Percentiles rank a stretch among this genome's conserved stretches.
Conservation (phyloP, 306 rosid genomes). For the Macrotyloma uniflorum region DNA sequence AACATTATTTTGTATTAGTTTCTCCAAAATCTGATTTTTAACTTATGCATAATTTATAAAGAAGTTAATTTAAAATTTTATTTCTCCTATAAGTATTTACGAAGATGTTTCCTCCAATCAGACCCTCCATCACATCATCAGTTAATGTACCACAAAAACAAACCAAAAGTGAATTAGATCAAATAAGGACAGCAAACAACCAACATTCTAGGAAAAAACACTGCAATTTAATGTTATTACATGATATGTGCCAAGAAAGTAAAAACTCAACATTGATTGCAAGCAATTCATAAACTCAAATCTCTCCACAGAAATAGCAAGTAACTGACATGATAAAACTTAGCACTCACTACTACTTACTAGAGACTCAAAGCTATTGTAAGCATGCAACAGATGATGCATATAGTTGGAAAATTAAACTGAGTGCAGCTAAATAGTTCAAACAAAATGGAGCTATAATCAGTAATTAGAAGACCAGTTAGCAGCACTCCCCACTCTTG, state of each 20-base stretch:
- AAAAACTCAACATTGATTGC: constrained; percentile 39
- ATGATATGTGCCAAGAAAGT: constrained; percentile 38
- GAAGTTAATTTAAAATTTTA: too few relatives aligned
- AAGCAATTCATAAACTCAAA: constrained; percentile 36
- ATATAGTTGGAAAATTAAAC: constrained; percentile 30
- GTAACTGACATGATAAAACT: constrained; percentile 25
- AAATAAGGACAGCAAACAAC: neutral
- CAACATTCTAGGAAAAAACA: constrained; percentile 12
- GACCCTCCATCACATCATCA: too few relatives aligned
- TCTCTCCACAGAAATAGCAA: constrained; percentile 2
- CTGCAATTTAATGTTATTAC: constrained; percentile 47
- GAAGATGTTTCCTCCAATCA: too few relatives aligned
- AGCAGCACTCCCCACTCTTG: constrained; percentile 96
- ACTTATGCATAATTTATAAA: too few relatives aligned
- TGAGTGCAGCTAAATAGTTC: constrained; percentile 32
- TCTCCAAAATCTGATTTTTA: too few relatives aligned
- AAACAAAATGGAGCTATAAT: constrained; percentile 38
- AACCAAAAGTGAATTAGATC: neutral
- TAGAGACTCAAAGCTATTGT: constrained; percentile 35
- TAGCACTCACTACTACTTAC: constrained; percentile 2
- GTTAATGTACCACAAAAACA: too few relatives aligned
- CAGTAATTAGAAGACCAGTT: constrained; percentile 81
- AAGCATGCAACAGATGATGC: constrained; percentile 21
- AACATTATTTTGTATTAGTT: too few relatives aligned
- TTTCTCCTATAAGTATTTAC: too few relatives aligned